Evolutionary conservation across 2,329 filamentous ascomycete genomes (phyloP).

Genomic region (Ceratocystis harringtonii): DNA sequence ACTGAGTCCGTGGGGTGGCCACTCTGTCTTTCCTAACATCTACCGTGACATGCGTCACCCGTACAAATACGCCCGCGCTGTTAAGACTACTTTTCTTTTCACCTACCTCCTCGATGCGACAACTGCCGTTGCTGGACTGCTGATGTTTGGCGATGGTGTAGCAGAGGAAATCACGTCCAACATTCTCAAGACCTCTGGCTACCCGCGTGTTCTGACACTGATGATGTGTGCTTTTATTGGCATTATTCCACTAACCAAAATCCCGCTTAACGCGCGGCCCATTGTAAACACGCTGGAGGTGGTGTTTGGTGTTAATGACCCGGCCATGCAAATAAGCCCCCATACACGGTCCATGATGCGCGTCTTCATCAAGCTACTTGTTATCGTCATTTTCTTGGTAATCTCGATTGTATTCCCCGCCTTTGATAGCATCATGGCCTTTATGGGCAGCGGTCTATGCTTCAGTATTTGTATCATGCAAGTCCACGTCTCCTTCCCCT

Average conservation of each 20-base stretch:
- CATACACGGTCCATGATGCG: conserved; percentile 25
- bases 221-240: conserved; percentile 75
- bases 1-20: conserved; percentile 57
- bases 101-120: conserved; percentile 72
- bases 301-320: conserved; percentile 51
- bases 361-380: conserved; percentile 46
- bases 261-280: conserved; percentile 78
- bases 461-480: conserved; percentile 84
- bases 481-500: conserved; percentile 20
- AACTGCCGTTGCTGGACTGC: conserved; percentile 67
- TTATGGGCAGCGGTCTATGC: conserved; percentile 78
- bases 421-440: conserved; percentile 82
- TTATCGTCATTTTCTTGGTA: conserved; percentile 55
- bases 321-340: conserved; percentile 28
- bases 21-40: conserved; percentile 65
- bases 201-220: conserved; percentile 58
- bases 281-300: conserved; percentile 78
- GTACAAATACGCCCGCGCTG: conserved; percentile 59
- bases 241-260: conserved; percentile 88
- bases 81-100: conserved; percentile 71
- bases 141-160: conserved; percentile 92
- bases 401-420: conserved; percentile 57
- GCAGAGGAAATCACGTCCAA: conserved; percentile 83
- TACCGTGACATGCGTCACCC: conserved; percentile 57
- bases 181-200: conserved; percentile 59